Conservation (phyloP, 1,284 basidiomycete genomes). For the Ustilago curta region DNA sequence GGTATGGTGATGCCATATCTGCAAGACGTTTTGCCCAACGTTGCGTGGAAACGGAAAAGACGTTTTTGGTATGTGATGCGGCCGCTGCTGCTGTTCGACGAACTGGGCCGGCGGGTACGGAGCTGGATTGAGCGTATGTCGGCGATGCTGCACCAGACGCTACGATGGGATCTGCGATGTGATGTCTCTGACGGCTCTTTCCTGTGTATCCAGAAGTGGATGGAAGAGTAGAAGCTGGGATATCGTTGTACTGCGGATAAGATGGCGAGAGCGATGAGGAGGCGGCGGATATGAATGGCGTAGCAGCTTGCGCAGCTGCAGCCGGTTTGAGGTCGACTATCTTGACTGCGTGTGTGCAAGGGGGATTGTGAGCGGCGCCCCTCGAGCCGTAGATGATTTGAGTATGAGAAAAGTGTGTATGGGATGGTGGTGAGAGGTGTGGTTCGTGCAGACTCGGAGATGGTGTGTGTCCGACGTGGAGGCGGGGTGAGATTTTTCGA, state of each 20-base stretch:
- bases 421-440: neutral
- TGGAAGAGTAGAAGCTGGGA: slow-evolving; percentile 13
- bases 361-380: slow-evolving; percentile 23
- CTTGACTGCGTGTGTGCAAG: slow-evolving; percentile 16
- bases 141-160: slow-evolving; percentile 23
- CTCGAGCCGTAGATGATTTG: slow-evolving; percentile 22
- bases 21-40: slow-evolving; percentile 42
- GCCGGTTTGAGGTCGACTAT: slow-evolving; percentile 40
- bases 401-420: neutral
- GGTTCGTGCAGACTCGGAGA: neutral
- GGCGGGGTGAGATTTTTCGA: neutral
- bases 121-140: slow-evolving; percentile 28
- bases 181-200: slow-evolving; percentile 26
- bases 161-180: slow-evolving; percentile 43
- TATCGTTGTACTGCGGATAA: slow-evolving; percentile 33
- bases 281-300: slow-evolving; percentile 9
- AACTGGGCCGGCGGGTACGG: slow-evolving; percentile 21
- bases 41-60: slow-evolving; percentile 47
- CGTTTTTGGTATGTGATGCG: slow-evolving; percentile 44
- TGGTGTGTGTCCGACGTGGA: slow-evolving; percentile 1
- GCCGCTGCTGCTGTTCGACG: slow-evolving; percentile 32
- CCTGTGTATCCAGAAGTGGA: neutral
- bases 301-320: slow-evolving; percentile 40
- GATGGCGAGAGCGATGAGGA: slow-evolving; percentile 11
- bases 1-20: slow-evolving; percentile 35